Base-by-base conservation (phyloP, 805 yeast species). In the Candida montana region DNA sequence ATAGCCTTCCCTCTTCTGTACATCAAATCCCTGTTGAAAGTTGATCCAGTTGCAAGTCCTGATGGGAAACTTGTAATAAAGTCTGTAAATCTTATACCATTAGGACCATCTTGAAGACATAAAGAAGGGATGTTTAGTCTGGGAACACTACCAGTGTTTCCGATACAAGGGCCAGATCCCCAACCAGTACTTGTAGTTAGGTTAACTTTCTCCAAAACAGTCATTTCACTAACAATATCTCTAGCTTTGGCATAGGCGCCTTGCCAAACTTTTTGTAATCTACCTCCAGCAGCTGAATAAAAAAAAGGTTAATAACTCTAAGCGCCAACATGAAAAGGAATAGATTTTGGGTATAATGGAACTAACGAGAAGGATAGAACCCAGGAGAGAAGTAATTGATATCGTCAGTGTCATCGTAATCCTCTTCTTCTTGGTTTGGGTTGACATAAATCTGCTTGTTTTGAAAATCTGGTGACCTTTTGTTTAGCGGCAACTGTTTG, bases 21-120 rank as follows among this genome's bases (percentile, higher is more conserved):
- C 51, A 74, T 68, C 44, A 79, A 64, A 4, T 65, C 74, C 43
- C 62, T 68, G 51, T 77, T 78, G 54, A 76, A 79, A 7, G 83
- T 74, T 12, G 81, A 62, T 2, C 77, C 84, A 4, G 76, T 61
- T 7, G 83, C 79, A 29, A 78, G 51, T 1, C 81, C 84, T 2
- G 79, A 70, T 1, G 84, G 83, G 44, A 72, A 79, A 29, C 69
- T 67, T 1, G 82, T 73, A 23, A 70, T 72, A 50, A 71, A 71
- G 51, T 78, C 83, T 7, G 83, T 71, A 40, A 66, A 68, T 43
- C 81, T 62, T 16, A 78, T 75, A 9, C 84, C 84, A 46, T 72
- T 69, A 6, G 82, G 81, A 5, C 81, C 82, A 59, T 79, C 83
- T 50, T 78, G 83, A 23, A 77, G 63, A 49, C 84, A 79, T 12